Evolutionary conservation across 306 rosid species (phyloP).

Genomic region (Potentilla sterilis): DNA sequence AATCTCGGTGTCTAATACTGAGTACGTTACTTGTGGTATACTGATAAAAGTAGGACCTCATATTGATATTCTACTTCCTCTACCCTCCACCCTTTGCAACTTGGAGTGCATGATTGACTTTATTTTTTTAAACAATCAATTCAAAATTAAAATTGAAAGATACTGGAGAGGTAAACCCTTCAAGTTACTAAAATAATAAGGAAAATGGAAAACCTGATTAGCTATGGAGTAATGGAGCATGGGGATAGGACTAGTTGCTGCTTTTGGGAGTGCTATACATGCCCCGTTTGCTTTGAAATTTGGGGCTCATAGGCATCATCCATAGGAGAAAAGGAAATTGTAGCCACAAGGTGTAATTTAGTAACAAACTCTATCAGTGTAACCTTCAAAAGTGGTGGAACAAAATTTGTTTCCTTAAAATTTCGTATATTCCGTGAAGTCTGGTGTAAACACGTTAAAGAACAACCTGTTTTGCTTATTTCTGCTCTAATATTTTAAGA

Average conservation of each 20-base stretch:
- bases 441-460: not conserved
- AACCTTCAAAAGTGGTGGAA: not conserved
- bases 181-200: not conserved
- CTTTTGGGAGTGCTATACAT: not conserved
- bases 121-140: not conserved
- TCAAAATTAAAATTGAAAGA: not conserved
- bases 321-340: not conserved
- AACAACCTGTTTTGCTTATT: not conserved
- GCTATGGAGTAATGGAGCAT: not conserved
- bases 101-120: not conserved
- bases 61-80: not conserved
- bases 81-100: not conserved
- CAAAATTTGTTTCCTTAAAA: not conserved
- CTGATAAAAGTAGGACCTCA: not conserved
- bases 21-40: not conserved
- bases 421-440: not conserved
- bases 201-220: constrained; percentile 1
- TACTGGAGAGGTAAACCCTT: not conserved
- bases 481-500: not conserved
- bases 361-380: not conserved
- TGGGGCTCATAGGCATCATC: not conserved
- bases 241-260: constrained; percentile 7
- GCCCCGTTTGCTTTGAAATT: not conserved
- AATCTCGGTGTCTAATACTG: not conserved
- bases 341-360: not conserved